Conservation (phyloP, 2,329 filamentous ascomycete species). For the Rhexocercosporidium sp. region DNA sequence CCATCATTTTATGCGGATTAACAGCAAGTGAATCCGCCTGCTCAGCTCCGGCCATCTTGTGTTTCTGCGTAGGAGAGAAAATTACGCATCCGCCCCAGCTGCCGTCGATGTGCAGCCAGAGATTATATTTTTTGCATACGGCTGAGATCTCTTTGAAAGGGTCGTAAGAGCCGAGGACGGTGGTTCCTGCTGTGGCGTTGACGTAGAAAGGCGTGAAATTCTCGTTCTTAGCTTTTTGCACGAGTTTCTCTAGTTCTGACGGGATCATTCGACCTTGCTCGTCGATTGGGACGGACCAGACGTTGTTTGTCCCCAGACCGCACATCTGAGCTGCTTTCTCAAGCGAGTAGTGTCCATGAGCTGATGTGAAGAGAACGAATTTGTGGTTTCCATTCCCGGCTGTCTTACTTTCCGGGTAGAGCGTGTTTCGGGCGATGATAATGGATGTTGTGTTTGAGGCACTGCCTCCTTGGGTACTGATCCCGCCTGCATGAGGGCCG, state of each 20-base stretch:
- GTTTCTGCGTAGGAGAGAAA: conserved; percentile 69
- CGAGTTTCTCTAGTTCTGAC: conserved; percentile 63
- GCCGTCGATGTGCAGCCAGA: conserved; percentile 95
- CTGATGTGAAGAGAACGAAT: conserved; percentile 87
- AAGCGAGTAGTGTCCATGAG: conserved; percentile 91
- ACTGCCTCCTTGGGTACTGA: conserved; percentile 77
- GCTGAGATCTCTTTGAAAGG: conserved; percentile 72
- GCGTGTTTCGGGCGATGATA: conserved; percentile 83
- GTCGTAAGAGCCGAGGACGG: conserved; percentile 88
- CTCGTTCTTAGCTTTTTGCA: conserved; percentile 64
- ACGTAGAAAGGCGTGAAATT: conserved; percentile 90
- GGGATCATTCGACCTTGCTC: conserved; percentile 72
- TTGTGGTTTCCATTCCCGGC: conserved; percentile 67
- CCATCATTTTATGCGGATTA: conserved; percentile 98
- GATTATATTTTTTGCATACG: conserved; percentile 71
- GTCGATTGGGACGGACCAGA: conserved; percentile 79
- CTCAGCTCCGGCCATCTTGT: conserved; percentile 72
- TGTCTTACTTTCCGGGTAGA: conserved; percentile 79
- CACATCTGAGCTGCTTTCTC: conserved; percentile 94
- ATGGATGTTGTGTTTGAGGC: conserved; percentile 86
- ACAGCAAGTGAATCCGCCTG: conserved; percentile 83
- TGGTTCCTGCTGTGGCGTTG: conserved; percentile 94
- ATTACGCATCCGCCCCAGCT: conserved; percentile 87
- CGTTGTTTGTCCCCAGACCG: conserved; percentile 78
- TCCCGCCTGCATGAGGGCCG: conserved; percentile 70